Evolutionary conservation across 495 filamentous ascomycete species (phyloP).

Genomic region (Cudoniella acicularis): DNA sequence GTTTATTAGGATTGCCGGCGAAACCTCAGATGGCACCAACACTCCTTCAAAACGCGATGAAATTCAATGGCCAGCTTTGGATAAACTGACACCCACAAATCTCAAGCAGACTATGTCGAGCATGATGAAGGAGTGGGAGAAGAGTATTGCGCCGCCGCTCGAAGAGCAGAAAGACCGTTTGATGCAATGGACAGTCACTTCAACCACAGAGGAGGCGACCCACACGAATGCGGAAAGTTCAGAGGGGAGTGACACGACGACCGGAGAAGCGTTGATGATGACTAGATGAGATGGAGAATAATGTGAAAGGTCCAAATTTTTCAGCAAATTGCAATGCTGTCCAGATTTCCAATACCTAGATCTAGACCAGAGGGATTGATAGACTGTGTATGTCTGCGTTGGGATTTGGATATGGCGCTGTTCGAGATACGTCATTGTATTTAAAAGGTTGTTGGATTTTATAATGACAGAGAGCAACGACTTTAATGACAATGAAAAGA

Average conservation of each 20-base stretch:
- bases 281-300: background rate
- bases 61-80: conserved; percentile 62
- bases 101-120: conserved; percentile 58
- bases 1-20: conserved; percentile 43
- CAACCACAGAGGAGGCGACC: background rate
- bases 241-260: background rate
- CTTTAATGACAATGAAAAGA: background rate
- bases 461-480: conserved; percentile 2
- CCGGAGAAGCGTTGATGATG: background rate
- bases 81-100: conserved; percentile 53
- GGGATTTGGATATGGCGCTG: background rate
- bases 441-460: background rate
- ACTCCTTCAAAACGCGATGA: conserved; percentile 39
- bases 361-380: background rate
- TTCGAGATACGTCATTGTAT: background rate
- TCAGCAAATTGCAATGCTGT: background rate
- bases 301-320: background rate
- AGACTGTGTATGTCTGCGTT: background rate
- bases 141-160: conserved; percentile 23
- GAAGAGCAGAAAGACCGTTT: conserved; percentile 6
- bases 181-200: background rate
- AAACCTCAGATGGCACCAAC: conserved; percentile 15
- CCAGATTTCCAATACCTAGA: background rate
- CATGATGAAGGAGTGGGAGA: conserved; percentile 70
- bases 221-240: background rate